Conservation (phyloP, 495 filamentous ascomycete genomes). For the Pseudotulostoma volvatum region DNA sequence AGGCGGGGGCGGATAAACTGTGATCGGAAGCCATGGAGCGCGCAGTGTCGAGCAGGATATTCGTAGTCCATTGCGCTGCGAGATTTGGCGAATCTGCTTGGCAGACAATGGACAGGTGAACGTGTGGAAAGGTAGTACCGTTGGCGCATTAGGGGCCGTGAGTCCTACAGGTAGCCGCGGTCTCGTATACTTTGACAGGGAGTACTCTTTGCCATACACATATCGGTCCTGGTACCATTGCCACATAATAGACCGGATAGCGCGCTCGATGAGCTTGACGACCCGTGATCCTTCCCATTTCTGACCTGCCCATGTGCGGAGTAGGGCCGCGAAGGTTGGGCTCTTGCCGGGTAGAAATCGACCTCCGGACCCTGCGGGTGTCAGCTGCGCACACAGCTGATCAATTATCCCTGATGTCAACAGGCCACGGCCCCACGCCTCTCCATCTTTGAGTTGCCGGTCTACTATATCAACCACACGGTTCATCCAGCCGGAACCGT, state of each 20-base stretch:
- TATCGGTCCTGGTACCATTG: constrained; percentile 82
- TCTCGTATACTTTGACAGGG: constrained; percentile 46
- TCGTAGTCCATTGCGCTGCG: constrained; percentile 82
- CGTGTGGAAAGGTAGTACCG: constrained; percentile 95
- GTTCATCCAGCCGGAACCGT: constrained; percentile 73
- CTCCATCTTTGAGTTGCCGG: constrained; percentile 76
- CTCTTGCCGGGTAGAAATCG: constrained; percentile 13
- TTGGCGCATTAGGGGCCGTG: constrained; percentile 76
- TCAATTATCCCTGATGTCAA: constrained; percentile 40
- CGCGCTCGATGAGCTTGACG: constrained; percentile 73
- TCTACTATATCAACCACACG: constrained; percentile 90
- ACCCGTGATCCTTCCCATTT: constrained; percentile 81
- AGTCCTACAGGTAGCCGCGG: constrained; percentile 61
- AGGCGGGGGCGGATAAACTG: constrained; percentile 66
- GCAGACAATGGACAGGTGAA: constrained; percentile 91
- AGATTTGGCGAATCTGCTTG: constrained; percentile 88
- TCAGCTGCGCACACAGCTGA: constrained; percentile 32
- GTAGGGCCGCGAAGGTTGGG: constrained; percentile 21
- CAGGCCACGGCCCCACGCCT: constrained; percentile 67
- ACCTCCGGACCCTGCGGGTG: constrained; percentile 19
- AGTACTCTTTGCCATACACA: constrained; percentile 40
- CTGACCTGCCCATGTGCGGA: constrained; percentile 57
- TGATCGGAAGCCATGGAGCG: constrained; percentile 67
- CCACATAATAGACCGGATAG: constrained; percentile 58
- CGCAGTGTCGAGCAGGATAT: constrained; percentile 82